phyloP scores from a whole-genome alignment of 495 filamentous ascomycete species.

The Aspergillus leporis region DNA sequence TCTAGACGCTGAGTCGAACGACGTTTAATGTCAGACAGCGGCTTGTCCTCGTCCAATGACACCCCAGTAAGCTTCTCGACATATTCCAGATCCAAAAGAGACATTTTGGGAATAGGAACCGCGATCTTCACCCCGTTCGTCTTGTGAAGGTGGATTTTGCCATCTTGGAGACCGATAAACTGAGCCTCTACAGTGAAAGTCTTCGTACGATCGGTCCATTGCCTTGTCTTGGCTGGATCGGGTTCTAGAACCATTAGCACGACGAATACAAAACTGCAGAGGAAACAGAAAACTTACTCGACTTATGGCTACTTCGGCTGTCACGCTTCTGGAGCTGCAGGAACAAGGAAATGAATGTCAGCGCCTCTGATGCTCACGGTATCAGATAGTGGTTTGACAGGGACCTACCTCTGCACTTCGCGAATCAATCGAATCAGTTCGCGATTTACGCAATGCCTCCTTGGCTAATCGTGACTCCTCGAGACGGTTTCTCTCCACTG shows the following conservation, averaged over 20 bases:
- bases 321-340: conserved; percentile 74
- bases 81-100: conserved; percentile 89
- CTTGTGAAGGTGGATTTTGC: conserved; percentile 98
- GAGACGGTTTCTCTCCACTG: conserved; percentile 76
- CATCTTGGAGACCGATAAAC: conserved; percentile 85
- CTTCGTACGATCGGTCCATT: conserved; percentile 92
- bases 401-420: conserved; percentile 64
- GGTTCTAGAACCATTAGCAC: conserved; percentile 61
- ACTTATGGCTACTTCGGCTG: conserved; percentile 61
- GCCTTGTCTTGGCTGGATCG: conserved; percentile 78
- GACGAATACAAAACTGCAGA: neutral
- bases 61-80: conserved; percentile 84
- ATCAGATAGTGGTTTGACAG: neutral
- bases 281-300: conserved; percentile 63
- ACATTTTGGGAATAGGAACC: conserved; percentile 93
- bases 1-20: conserved; percentile 36
- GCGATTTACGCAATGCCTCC: conserved; percentile 64
- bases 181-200: conserved; percentile 98
- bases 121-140: conserved; percentile 97
- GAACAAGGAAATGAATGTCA: conserved; percentile 59
- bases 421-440: conserved; percentile 55
- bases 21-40: conserved; percentile 71
- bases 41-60: conserved; percentile 95
- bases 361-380: neutral
- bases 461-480: conserved; percentile 82